Conservation (phyloP, 139 green algal genomes). For the Chlorella sorokiniana region DNA sequence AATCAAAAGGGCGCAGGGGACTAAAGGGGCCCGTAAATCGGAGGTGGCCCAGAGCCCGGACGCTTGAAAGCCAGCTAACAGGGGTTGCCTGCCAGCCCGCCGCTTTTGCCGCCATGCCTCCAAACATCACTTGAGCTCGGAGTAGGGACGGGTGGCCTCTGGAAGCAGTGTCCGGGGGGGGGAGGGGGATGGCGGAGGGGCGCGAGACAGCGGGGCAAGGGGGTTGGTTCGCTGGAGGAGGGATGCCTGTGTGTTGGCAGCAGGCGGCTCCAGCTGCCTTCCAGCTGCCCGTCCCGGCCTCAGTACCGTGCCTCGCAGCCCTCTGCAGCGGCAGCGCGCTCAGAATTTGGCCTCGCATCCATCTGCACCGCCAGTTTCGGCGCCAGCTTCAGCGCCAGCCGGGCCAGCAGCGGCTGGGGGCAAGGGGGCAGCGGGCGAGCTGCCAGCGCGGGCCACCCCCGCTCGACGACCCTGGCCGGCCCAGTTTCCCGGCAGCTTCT, state of each 20-base stretch:
- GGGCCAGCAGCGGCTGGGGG: neutral
- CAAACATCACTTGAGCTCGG: neutral
- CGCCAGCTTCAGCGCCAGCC: too few relatives aligned
- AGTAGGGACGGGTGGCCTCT: neutral
- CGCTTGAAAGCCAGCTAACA: neutral
- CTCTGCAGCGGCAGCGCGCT: neutral
- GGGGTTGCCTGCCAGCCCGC: neutral
- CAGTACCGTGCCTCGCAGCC: constrained; percentile 13
- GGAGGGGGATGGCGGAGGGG: neutral
- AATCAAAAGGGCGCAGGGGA: too few relatives aligned
- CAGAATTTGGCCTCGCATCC: neutral
- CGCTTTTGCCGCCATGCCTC: neutral
- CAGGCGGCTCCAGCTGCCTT: too few relatives aligned
- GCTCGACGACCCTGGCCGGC: too few relatives aligned
- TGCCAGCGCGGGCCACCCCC: too few relatives aligned
- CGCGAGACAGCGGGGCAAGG: neutral
- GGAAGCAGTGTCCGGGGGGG: neutral
- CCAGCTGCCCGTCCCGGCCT: neutral
- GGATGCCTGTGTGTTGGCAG: too few relatives aligned
- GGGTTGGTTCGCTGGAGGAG: neutral
- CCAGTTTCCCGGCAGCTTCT: too few relatives aligned
- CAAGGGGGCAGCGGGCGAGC: neutral
- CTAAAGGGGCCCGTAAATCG: too few relatives aligned
- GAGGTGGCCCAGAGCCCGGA: constrained; percentile 60
- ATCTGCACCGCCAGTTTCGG: too few relatives aligned